Conservation (phyloP, 306 rosid species). For the Adenanthera pavonina region DNA sequence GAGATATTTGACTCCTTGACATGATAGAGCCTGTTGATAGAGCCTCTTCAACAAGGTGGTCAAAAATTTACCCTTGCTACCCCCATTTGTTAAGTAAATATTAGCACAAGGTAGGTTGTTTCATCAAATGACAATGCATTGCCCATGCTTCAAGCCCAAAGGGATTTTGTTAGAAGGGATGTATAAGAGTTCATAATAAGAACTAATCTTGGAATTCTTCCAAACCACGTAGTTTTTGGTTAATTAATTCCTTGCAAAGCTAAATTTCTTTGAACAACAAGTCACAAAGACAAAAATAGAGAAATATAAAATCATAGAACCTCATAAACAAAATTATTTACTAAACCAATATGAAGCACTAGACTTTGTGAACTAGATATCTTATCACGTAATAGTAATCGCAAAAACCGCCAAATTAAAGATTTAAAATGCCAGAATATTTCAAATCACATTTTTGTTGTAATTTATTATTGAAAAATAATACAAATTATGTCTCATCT, state of each 20-base stretch:
- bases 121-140: background rate
- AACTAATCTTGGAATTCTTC: background rate
- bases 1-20: background rate
- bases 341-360: background rate
- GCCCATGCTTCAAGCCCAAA: too few relatives aligned
- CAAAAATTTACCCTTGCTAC: background rate
- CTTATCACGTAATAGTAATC: background rate
- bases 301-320: conserved; percentile 25
- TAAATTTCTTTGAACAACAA: conserved; percentile 24
- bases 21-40: background rate
- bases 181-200: background rate
- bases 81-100: background rate
- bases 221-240: background rate
- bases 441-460: background rate
- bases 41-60: background rate
- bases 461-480: background rate
- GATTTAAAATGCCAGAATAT: background rate
- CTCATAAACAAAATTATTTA: conserved; percentile 11
- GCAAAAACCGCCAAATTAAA: background rate
- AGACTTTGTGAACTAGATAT: background rate
- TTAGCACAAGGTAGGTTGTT: background rate
- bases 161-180: background rate
- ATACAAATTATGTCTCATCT: background rate
- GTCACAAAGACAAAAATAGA: background rate
- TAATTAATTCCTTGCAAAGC: background rate